phyloP scores from a whole-genome alignment of 2,329 filamentous ascomycete species.

The Nannizziopsis barbatae region DNA sequence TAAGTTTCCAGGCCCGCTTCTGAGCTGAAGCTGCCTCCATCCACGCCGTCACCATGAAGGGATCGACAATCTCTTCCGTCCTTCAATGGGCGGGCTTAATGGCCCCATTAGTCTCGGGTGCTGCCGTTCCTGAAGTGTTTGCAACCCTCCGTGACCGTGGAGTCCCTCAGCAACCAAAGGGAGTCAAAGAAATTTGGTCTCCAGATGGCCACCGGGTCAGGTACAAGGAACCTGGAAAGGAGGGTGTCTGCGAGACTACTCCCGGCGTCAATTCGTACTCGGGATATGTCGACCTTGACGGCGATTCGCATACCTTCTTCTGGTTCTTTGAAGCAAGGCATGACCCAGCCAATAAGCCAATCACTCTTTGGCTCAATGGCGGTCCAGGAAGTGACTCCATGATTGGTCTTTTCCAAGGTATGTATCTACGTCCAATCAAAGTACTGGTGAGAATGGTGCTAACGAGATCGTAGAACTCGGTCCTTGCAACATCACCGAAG shows the following conservation, averaged over 20 bases:
- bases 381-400: slow-evolving; percentile 50
- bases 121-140: slow-evolving; percentile 18
- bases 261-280: slow-evolving; percentile 47
- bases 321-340: slow-evolving; percentile 53
- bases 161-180: slow-evolving; percentile 28
- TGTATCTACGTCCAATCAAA: slow-evolving; percentile 24
- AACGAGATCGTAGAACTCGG: slow-evolving; percentile 27
- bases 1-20: background rate
- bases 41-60: slow-evolving; percentile 2
- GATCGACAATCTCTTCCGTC: background rate
- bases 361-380: slow-evolving; percentile 53
- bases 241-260: slow-evolving; percentile 46
- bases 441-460: slow-evolving; percentile 10
- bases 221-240: slow-evolving; percentile 47
- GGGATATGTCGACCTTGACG: slow-evolving; percentile 46
- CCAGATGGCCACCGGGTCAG: slow-evolving; percentile 42
- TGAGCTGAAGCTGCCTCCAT: background rate
- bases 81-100: slow-evolving; percentile 4
- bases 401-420: slow-evolving; percentile 37
- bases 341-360: slow-evolving; percentile 42
- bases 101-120: slow-evolving; percentile 14
- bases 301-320: slow-evolving; percentile 52
- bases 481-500: slow-evolving; percentile 36
- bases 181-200: slow-evolving; percentile 30
- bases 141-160: slow-evolving; percentile 23